Base-by-base conservation (phyloP, 2,329 filamentous ascomycete genomes). In the Aspergillus pseudonomiae region DNA sequence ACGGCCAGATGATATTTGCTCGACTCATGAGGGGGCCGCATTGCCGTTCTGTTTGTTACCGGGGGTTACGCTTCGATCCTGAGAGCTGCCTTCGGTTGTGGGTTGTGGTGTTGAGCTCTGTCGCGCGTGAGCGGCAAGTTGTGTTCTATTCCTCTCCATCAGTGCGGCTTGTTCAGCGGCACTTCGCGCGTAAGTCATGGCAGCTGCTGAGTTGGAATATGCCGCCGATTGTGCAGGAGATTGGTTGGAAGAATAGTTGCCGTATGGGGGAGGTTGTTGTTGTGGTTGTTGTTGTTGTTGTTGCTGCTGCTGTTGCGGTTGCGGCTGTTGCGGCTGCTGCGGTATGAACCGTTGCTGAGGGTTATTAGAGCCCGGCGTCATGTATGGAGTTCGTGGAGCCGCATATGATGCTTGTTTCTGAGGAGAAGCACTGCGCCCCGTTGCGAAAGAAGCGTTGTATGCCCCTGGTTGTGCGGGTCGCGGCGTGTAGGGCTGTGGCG, bases 111-210 rank as follows among this genome's bases (percentile, higher is more conserved):
- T 77, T 6, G 77, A 71, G 36, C 68, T 73, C 62, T 77, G 75
- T 19, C 73, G 73, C 34, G 67, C 67, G 48, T 74, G 73, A 36
- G 69, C 68, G 6, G 75, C 72, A 54, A 78, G 60, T 50, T 79
- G 78, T n/a, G 74, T 70, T 64, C 76, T 78, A 52, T 75, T 77
- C 43, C 76, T 71, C 39, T 79, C 77, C 70, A 79, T 77, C 52
- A 78, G 59, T 3, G 73, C 72, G 26, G 77, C 77, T 65, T 80
- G 78, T 58, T 80, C 78, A 46, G 77, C 74, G 19, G 77, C 75
- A 69, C 71, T 79, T 30, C 79, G 74, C 28, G 76, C 70, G 67
- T 78, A 78, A n/a, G 74, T 72, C 39, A 75, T 70, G 34, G 73
- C 71, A 14, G 75, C 73, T 14, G 78, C 73, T 14, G 71, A 77